Evolutionary conservation across 2,329 filamentous ascomycete genomes (phyloP).

Genomic region (Penicillium rolfsii): DNA sequence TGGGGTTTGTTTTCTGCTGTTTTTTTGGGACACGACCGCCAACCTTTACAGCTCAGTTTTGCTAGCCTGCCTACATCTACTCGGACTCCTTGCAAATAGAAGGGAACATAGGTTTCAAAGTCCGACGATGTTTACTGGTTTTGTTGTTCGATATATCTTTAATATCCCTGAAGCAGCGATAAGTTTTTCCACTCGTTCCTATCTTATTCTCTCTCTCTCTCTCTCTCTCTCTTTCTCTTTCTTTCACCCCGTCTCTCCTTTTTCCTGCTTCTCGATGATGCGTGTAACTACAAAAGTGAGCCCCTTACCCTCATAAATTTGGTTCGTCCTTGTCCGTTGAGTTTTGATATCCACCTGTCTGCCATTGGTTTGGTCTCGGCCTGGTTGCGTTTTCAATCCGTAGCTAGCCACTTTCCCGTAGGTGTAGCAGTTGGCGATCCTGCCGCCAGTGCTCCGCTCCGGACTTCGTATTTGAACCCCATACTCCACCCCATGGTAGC

Average conservation of each 20-base stretch:
- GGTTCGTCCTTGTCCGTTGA: background rate
- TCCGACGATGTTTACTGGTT: slow-evolving; percentile 40
- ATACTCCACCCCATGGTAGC: background rate
- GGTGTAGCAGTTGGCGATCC: background rate
- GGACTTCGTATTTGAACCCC: background rate
- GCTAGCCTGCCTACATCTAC: slow-evolving; percentile 32
- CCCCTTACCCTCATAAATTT: background rate
- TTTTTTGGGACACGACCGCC: slow-evolving; percentile 30
- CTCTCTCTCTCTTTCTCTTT: slow-evolving; percentile 3
- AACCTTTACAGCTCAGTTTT: slow-evolving; percentile 30
- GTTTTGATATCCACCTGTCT: background rate
- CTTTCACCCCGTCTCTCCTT: slow-evolving; percentile 10
- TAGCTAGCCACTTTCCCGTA: background rate
- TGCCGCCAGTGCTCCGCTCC: background rate
- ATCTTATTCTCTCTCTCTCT: slow-evolving; percentile 12
- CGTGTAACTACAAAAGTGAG: slow-evolving; percentile 31
- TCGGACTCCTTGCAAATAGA: slow-evolving; percentile 42
- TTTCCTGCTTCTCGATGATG: slow-evolving; percentile 6
- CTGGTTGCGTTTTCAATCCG: background rate
- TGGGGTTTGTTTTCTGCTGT: slow-evolving; percentile 27
- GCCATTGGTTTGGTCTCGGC: background rate
- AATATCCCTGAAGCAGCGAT: slow-evolving; percentile 46
- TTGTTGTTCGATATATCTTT: slow-evolving; percentile 46
- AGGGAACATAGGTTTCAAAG: slow-evolving; percentile 42
- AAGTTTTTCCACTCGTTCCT: slow-evolving; percentile 42